Conservation (phyloP, 306 rosid genomes). For the Vigna radiata region DNA sequence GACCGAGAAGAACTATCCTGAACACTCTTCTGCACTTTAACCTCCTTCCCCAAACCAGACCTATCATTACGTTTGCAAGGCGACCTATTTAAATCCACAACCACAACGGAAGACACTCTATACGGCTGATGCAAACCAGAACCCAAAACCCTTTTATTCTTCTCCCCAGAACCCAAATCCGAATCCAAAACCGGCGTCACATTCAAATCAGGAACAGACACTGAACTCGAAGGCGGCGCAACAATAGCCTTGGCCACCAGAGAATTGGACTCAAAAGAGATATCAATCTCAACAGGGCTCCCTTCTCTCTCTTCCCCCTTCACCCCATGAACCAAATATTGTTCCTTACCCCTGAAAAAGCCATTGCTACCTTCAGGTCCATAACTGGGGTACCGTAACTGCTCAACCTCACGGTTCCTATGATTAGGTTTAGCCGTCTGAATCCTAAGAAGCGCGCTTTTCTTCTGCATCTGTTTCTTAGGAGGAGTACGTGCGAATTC, state of each 20-base stretch:
- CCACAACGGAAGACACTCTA: conserved; percentile 40
- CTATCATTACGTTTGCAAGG: conserved; percentile 31
- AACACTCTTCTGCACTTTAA: conserved; percentile 38
- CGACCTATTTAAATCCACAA: conserved; percentile 40
- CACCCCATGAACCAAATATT: conserved; percentile 52
- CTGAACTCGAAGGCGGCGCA: conserved; percentile 55
- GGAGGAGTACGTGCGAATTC: conserved; percentile 66
- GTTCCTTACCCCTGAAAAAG: conserved; percentile 65
- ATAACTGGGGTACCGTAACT: conserved; percentile 54
- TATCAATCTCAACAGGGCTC: conserved; percentile 81
- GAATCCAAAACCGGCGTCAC: conserved; percentile 34
- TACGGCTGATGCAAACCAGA: conserved; percentile 36
- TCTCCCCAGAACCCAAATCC: conserved; percentile 36
- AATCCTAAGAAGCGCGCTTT: conserved; percentile 89
- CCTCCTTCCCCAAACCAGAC: conserved; percentile 48
- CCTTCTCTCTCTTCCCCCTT: conserved; percentile 59
- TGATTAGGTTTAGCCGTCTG: conserved; percentile 64
- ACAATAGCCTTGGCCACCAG: conserved; percentile 86
- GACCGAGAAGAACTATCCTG: conserved; percentile 49
- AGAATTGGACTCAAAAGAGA: conserved; percentile 83
- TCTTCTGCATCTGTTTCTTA: conserved; percentile 87
- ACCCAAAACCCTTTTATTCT: conserved; percentile 33
- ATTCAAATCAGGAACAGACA: conserved; percentile 43
- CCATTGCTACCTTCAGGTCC: conserved; percentile 54
- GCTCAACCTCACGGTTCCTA: conserved; percentile 66